Conservation (phyloP, 371 early-diverging fungal genomes). For the Polyrhizophydium stewartii region DNA sequence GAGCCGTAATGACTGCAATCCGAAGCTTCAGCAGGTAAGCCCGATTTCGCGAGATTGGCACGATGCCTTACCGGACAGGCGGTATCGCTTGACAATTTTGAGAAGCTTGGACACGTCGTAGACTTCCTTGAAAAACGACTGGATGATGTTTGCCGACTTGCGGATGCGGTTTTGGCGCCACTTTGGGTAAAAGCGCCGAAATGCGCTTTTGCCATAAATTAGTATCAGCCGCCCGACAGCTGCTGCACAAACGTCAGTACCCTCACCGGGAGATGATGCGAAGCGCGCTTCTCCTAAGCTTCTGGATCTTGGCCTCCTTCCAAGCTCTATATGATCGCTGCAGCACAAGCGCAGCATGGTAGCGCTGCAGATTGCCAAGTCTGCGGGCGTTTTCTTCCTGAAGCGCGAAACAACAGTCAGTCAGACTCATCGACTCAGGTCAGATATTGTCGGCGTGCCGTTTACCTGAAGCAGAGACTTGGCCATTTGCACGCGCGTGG, state of each 20-base stretch:
- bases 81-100: conserved; percentile 49
- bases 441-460: too few species aligned
- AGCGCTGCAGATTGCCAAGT: too few species aligned
- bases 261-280: background rate
- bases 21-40: background rate
- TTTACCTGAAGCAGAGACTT: conserved; percentile 20
- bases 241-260: too few species aligned
- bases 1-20: conserved; percentile 38
- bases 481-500: conserved; percentile 29
- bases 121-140: conserved; percentile 48
- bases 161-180: conserved; percentile 21
- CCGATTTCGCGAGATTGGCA: background rate
- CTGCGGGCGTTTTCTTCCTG: too few species aligned
- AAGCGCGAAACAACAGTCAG: too few species aligned
- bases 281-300: background rate
- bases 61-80: conserved; percentile 37
- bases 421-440: too few species aligned
- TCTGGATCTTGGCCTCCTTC: background rate
- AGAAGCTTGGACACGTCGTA: conserved; percentile 48
- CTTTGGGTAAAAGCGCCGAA: conserved; percentile 23
- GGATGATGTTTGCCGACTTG: conserved; percentile 37
- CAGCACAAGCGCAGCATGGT: background rate
- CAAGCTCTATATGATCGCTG: background rate
- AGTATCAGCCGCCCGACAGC: too few species aligned
- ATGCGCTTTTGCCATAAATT: conserved; percentile 20